Evolutionary conservation across 805 yeast species (phyloP), one percentile per base, ranked within the genome.

Genomic region (Candida arabinofermentans): DNA sequence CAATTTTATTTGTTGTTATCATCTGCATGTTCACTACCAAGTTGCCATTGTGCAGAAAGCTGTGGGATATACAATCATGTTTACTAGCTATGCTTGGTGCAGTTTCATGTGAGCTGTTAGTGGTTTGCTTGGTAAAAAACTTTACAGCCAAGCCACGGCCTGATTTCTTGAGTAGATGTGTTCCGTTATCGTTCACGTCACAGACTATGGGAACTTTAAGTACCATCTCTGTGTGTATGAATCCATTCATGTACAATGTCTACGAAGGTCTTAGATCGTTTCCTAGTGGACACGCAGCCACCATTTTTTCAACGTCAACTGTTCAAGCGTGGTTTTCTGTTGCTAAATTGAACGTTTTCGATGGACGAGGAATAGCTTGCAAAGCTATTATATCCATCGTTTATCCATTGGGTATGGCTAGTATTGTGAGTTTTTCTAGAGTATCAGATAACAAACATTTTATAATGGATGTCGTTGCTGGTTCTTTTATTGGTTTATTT

Each of bases 261-360:
- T 53, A 59, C 51, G 81, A 76, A 51, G 83, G 82, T 1, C 72
- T 75, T 52, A 65, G 79, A 48, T 72, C 79, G 22, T 75, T 79
- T 36, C 83, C 83, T 2, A 74, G 79, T 37, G 83, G 81, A 1
- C 83, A 77, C 52, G 67, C 81, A 0, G 64, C 78, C 8, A 64
- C 75, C 5, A 61, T 75, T 18, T 76, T 76, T 50, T 66, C 79
- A 1, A 71, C 80, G 1, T 63, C 69, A 44, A 62, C 67, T 1
- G 54, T 66, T 16, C 55, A 65, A 23, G 53, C 63, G 18, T 57
- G 70, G 18, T 62, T 66, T 47, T 42, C 62, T 9, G 51, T 66
- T 5, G 66, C 67, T 0, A 62, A 61, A 40, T 46, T 64, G 29
- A 63, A 62, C 39, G 51, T 66, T 2, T 65, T 66, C 47, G 71